Evolutionary conservation across 176 grass and related monocot genomes (phyloP), one percentile per base, ranked within the genome.

Genomic region (Eragrostis curvula): DNA sequence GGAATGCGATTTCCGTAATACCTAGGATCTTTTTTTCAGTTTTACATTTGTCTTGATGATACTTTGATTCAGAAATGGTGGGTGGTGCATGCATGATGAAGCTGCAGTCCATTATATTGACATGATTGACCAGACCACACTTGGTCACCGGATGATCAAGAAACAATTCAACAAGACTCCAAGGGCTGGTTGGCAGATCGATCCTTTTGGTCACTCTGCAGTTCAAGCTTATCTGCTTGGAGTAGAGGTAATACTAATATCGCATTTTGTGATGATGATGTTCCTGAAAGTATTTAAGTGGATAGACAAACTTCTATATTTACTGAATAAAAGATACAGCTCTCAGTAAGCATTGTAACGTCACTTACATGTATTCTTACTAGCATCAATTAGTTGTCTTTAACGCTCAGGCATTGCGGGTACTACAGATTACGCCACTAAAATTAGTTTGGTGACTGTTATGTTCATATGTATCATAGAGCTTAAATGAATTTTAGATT

Each of bases 51-150:
- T 84, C 60, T 5, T 3, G 65, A 16, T 81, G 23, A 61, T 79
- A 21, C 80, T 45, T 72, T 84, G 45, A 14, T 89, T 43, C 77
- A 97, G 95, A 92, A 97, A 97, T 85, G 95, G 95, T 58, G 95
- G 95, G 10, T 94, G 92, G 95, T 97, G 92, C 82, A 97, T 97
- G 92, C 95, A 97, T 86, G 95, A 97, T 81, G 95, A 97, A 88
- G 95, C 95, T 61, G 85, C 88, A 3, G 89, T 86, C 4, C 95
- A 97, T 85, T 97, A 97, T 70, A 94, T 92, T 83, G 95, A 97
- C 78, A 94, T 97, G 92, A 97, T 97, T 79, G 95, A 97, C 88
- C 95, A 97, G 80, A 94, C 95, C 42, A 97, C 95, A 50, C 92
- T 97, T 83, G 95, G 95, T 76, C 95, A 97, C 63, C 76, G 79